Base-by-base conservation (phyloP, 2,329 filamentous ascomycete genomes). In the Botryotinia globosa region DNA sequence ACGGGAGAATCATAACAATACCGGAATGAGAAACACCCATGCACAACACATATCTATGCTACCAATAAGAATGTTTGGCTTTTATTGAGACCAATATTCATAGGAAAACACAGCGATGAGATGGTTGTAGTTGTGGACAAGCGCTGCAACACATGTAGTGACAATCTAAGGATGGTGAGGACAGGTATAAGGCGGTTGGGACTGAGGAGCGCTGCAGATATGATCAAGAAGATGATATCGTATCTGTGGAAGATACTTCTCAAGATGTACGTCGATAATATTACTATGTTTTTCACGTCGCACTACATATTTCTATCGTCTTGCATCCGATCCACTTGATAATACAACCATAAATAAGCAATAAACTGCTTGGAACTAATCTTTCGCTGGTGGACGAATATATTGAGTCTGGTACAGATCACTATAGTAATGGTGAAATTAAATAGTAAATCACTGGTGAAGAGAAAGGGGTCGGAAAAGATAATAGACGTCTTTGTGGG, bases 331-430 rank as follows among this genome's bases (percentile, higher is more conserved):
- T 51, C 48, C 25, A 14, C 48, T 25, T 10, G 12, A 51, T n/a
- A 51, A 51, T 25, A 51, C 48, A 51, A n/a, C 25, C 12, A n/a
- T 22, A 48, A 22, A 48, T 12, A n/a, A n/a, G 48, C 5, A n/a
- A n/a, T 14, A n/a, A n/a, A 14, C 25, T 14, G 6, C 25, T 51
- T n/a, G 12, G 25, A n/a, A 1, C 25, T 1, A 51, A n/a, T n/a
- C 2, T n/a, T 5, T 51, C 4, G 25, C 12, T n/a, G 1, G 3
- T n/a, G 2, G 1, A n/a, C 12, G 7, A n/a, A 51, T 14, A 7
- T 14, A n/a, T n/a, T 16, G 5, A 51, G 25, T n/a, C 5, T n/a
- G 12, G 25, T n/a, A 51, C 5, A n/a, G 48, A 51, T 51, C 22
- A 48, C 10, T 12, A n/a, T 7, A 14, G 25, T 51, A 14, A 51